Evolutionary conservation across 192 early-diverging fungal genomes (phyloP).

Genomic region (Chytriomyces confervae): DNA sequence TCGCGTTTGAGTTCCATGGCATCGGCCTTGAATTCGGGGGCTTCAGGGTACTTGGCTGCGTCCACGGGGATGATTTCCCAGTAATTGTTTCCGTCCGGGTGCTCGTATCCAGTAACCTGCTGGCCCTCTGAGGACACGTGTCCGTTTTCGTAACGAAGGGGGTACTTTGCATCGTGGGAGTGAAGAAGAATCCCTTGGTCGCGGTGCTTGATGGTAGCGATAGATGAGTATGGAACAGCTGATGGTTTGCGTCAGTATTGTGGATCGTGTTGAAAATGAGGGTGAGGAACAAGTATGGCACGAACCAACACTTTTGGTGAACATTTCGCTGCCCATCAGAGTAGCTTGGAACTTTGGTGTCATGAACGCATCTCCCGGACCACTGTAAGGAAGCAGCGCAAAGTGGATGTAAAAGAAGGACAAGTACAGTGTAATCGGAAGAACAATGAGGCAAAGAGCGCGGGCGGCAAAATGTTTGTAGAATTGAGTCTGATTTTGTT

Average conservation of each 20-base stretch:
- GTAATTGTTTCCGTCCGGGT: slow-evolving; percentile 86
- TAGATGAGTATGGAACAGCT: slow-evolving; percentile 82
- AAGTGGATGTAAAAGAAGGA: slow-evolving; percentile 95
- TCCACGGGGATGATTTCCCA: slow-evolving; percentile 72
- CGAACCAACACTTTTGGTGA: slow-evolving; percentile 53
- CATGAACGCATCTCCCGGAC: slow-evolving; percentile 95
- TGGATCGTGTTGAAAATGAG: slow-evolving; percentile 10
- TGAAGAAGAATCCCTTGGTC: slow-evolving; percentile 78
- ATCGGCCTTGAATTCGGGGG: slow-evolving; percentile 14
- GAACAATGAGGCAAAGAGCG: slow-evolving; percentile 77
- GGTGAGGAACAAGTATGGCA: neutral
- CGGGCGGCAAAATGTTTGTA: slow-evolving; percentile 85
- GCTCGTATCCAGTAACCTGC: slow-evolving; percentile 79
- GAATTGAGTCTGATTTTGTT: slow-evolving; percentile 58
- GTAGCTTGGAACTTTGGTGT: slow-evolving; percentile 85
- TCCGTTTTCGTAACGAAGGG: slow-evolving; percentile 89
- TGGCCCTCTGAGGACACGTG: slow-evolving; percentile 88
- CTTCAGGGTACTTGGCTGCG: slow-evolving; percentile 22
- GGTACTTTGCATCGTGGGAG: slow-evolving; percentile 80
- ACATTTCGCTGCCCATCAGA: slow-evolving; percentile 77
- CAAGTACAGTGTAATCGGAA: slow-evolving; percentile 81
- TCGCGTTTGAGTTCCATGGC: slow-evolving; percentile 42
- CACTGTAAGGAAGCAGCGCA: slow-evolving; percentile 75
- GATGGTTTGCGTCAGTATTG: slow-evolving; percentile 19
- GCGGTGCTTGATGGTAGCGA: slow-evolving; percentile 80